Evolutionary conservation across 108 stramenopile genomes (phyloP), one percentile per base, ranked within the genome.

Genomic region (Fistulifera pelliculosa): DNA sequence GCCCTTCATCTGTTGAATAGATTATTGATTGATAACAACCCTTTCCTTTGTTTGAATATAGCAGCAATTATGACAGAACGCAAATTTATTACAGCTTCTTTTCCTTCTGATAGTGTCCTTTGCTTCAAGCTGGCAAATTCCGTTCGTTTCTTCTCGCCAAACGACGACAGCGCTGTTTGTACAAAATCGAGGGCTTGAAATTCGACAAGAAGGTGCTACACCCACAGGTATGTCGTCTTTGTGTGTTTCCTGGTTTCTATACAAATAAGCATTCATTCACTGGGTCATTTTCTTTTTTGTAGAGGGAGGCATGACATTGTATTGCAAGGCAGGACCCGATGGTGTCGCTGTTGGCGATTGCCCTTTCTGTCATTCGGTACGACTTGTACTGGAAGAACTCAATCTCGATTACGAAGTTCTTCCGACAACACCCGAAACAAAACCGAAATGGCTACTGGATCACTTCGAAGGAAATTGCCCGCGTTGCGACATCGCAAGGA

Each of bases 281-380:
- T 54, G 24, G 24, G 39, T 44, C 65, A 53, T 25, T 49, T 2
- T 49, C 25, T 42, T 56, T 57, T 47, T 64, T 49, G 10, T 56
- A 90, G 88, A 77, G 48, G 88, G 84, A 23, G 84, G 81, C 19
- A 90, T 90, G 88, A 62, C 69, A 2, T 70, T 91, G 38, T 91
- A 85, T 64, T 38, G 87, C 23, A 91, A 91, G 62, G 83, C 90
- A 24, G 85, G 71, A 16, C 49, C 71, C 50, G 83, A 82, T 49
- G 85, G 82, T 0, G 65, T 52, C 14, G 69, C 76, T 16, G 69
- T 82, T 0, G 90, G 90, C 13, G 90, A 91, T 52, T 91, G 90
- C 60, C 90, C 90, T 26, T 91, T 86, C 62, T 85, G 80, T 0
- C 90, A 91, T 61, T 76, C 60, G 56, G 78, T 91, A 1, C 73